Evolutionary conservation across 768 basidiomycete species (phyloP).

Genomic region (Gelatoporia subvermispora): DNA sequence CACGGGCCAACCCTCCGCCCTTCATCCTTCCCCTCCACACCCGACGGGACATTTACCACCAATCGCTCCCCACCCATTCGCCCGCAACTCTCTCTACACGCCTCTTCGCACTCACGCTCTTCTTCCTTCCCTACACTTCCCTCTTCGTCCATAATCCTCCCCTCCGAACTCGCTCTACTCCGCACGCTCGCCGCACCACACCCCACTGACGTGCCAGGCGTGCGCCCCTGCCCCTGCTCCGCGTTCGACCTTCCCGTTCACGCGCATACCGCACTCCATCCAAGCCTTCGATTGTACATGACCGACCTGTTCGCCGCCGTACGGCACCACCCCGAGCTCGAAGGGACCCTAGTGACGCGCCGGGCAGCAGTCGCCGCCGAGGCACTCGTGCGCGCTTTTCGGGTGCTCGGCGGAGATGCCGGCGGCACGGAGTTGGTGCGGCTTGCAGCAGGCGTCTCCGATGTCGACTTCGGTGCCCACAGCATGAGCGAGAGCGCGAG

Average conservation of each 20-base stretch:
- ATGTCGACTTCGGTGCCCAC: neutral
- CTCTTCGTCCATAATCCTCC: slow-evolving; percentile 24
- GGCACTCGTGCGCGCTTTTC: slow-evolving; percentile 59
- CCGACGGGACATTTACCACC: no score
- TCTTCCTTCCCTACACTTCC: slow-evolving; percentile 21
- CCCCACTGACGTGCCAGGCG: slow-evolving; percentile 8
- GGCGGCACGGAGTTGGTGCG: slow-evolving; percentile 56
- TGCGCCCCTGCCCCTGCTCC: slow-evolving; percentile 2
- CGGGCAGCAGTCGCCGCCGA: slow-evolving; percentile 59
- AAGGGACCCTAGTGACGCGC: slow-evolving; percentile 62
- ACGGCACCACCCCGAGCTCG: slow-evolving; percentile 65
- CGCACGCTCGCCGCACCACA: slow-evolving; percentile 21
- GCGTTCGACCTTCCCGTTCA: slow-evolving; percentile 7
- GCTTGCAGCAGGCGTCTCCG: slow-evolving; percentile 14
- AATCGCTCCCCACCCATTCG: no score
- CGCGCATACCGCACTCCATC: slow-evolving; percentile 41
- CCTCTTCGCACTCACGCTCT: slow-evolving; percentile 12
- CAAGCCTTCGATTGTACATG: slow-evolving; percentile 56
- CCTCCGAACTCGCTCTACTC: slow-evolving; percentile 23
- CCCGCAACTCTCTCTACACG: slow-evolving; percentile 3
- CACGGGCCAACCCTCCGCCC: slow-evolving; percentile 25
- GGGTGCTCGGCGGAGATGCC: slow-evolving; percentile 58
- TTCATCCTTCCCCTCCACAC: slow-evolving; percentile 4
- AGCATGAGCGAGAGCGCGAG: neutral
- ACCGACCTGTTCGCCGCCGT: slow-evolving; percentile 71